Conservation (phyloP, 1,284 basidiomycete genomes). For the Moesziomyces aphidis region DNA sequence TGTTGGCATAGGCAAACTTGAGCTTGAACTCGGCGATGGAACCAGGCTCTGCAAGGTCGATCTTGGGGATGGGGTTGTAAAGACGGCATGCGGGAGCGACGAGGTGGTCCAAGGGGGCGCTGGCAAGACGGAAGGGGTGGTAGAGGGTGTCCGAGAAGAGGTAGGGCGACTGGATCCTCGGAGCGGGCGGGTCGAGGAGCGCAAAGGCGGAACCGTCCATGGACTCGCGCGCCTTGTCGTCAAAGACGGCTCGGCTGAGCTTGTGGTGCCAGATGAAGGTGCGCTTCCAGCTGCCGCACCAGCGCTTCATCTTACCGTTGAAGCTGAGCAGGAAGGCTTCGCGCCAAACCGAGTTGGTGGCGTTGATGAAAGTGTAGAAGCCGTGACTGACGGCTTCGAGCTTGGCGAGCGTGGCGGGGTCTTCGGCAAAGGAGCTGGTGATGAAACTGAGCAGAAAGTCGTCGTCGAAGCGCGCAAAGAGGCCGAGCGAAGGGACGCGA, state of each 20-base stretch:
- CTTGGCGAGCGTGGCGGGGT: conserved; percentile 24
- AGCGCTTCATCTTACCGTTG: conserved; percentile 45
- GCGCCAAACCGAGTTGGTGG: conserved; percentile 55
- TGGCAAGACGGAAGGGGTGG: conserved; percentile 57
- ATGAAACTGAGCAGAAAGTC: conserved; percentile 55
- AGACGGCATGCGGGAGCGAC: conserved; percentile 38
- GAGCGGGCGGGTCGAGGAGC: conserved; percentile 22
- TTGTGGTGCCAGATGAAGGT: conserved; percentile 49
- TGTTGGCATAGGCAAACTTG: conserved; percentile 37
- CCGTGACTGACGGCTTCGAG: conserved; percentile 49
- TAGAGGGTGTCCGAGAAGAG: conserved; percentile 61
- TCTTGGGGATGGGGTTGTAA: conserved; percentile 43
- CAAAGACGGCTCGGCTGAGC: conserved; percentile 19
- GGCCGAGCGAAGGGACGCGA: conserved; percentile 46
- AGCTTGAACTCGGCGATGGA: conserved; percentile 30
- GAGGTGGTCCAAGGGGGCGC: conserved; percentile 47
- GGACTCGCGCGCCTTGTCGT: conserved; percentile 23
- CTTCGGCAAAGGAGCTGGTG: conserved; percentile 32
- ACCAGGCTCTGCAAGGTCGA: conserved; percentile 36
- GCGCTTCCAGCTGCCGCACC: conserved; percentile 63
- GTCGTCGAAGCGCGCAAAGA: conserved; percentile 50
- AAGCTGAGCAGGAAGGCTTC: conserved; percentile 47
- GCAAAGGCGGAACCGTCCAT: conserved; percentile 33
- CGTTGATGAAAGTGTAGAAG: conserved; percentile 53
- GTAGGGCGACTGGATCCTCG: conserved; percentile 40